These are phyloP conservation scores for Lachnellula suecica DNA, from an alignment of 2,329 filamentous ascomycete species.

Conservation along the genomic window DNA sequence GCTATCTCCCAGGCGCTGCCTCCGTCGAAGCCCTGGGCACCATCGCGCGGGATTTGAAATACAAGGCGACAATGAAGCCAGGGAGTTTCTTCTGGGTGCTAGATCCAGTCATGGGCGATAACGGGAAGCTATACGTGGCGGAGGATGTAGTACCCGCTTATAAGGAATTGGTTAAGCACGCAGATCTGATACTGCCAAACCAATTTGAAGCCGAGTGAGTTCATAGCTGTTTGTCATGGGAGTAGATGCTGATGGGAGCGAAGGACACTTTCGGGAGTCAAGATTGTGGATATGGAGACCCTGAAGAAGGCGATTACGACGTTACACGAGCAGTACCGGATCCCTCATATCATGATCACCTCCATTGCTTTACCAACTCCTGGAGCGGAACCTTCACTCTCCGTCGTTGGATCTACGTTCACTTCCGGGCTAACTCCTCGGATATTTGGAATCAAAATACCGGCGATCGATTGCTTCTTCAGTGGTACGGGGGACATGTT, in stretches of 20 bases:
- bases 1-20: constrained; percentile 87
- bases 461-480: constrained; percentile 89
- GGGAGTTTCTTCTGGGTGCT: constrained; percentile 95
- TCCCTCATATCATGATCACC: constrained; percentile 92
- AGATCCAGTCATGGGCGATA: constrained; percentile 98
- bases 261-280: constrained; percentile 81
- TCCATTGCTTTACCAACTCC: constrained; percentile 68
- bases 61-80: constrained; percentile 58
- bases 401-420: constrained; percentile 76
- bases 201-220: constrained; percentile 94
- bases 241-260: constrained; percentile 12
- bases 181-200: constrained; percentile 92
- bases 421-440: constrained; percentile 64
- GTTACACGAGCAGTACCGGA: constrained; percentile 71
- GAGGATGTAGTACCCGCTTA: constrained; percentile 92
- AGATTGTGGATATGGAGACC: constrained; percentile 72
- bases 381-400: constrained; percentile 54
- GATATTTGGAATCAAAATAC: constrained; percentile 86
- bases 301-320: constrained; percentile 73
- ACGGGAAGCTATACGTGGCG: constrained; percentile 86
- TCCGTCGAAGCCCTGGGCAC: constrained; percentile 80
- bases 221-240: not conserved
- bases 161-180: constrained; percentile 73
- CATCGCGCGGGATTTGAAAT: constrained; percentile 79
- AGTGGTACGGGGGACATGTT: constrained; percentile 99